These are phyloP conservation scores for Dothistroma pini DNA, from an alignment of 2,329 filamentous ascomycete genomes.

Conservation along the genomic window DNA sequence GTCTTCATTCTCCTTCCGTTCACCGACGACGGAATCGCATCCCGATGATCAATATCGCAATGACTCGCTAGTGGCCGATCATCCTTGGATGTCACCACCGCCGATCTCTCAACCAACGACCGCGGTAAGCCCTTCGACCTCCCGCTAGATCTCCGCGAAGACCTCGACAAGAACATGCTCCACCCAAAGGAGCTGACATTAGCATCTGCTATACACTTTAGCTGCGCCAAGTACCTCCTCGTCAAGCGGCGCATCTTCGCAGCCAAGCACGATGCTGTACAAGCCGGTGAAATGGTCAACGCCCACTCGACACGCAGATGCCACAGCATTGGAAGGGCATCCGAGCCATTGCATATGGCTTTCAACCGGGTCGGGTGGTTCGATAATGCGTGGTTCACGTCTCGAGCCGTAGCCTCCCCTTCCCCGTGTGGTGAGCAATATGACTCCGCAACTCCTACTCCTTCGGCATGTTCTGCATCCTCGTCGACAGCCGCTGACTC, in stretches of 20 bases:
- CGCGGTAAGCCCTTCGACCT: background rate
- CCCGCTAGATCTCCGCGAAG: background rate
- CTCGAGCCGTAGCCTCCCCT: too few species aligned
- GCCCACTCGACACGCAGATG: background rate
- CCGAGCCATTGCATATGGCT: background rate
- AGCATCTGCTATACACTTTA: background rate
- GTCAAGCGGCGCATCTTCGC: background rate
- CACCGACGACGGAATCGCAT: background rate
- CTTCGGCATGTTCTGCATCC: too few species aligned
- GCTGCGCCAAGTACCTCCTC: background rate
- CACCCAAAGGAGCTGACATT: background rate
- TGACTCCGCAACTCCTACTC: too few species aligned
- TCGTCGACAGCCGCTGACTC: too few species aligned
- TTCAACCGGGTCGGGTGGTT: background rate
- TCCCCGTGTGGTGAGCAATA: too few species aligned
- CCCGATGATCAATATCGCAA: background rate
- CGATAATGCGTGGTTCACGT: background rate
- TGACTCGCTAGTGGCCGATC: background rate
- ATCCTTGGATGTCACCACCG: background rate
- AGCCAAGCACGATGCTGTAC: background rate
- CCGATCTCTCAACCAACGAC: background rate
- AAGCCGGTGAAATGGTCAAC: background rate
- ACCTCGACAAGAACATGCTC: background rate
- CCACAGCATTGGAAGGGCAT: background rate
- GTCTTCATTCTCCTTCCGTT: too few species aligned